Conservation (phyloP, 192 early-diverging fungal species). For the Oehlia diaphana region DNA sequence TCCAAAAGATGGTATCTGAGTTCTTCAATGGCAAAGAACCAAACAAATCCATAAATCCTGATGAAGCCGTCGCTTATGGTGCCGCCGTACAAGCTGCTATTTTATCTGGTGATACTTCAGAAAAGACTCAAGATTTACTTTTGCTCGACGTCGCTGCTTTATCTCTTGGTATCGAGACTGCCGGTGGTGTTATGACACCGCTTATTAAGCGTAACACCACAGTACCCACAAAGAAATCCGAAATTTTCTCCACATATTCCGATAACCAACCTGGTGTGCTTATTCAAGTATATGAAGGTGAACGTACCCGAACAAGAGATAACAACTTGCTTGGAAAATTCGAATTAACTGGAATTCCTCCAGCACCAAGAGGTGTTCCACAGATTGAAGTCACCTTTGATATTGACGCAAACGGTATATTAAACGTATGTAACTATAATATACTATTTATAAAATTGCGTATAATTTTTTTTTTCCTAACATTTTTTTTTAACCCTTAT, state of each 20-base stretch:
- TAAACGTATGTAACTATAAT: constrained; percentile 69
- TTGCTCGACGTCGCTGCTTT: constrained; percentile 92
- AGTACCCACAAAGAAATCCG: constrained; percentile 92
- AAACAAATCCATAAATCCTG: constrained; percentile 70
- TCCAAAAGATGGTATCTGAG: constrained; percentile 93
- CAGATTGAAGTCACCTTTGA: constrained; percentile 96
- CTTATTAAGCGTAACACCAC: constrained; percentile 96
- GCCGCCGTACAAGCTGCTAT: constrained; percentile 99
- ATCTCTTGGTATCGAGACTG: constrained; percentile 95
- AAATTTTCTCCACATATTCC: constrained; percentile 92
- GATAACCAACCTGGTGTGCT: constrained; percentile 94
- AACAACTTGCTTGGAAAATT: constrained; percentile 98
- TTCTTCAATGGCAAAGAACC: constrained; percentile 99
- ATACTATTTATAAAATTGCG: constrained; percentile 11
- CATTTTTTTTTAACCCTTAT: constrained; percentile 42
- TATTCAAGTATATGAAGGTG: constrained; percentile 95
- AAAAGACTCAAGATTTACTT: constrained; percentile 91
- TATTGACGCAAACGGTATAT: constrained; percentile 91
- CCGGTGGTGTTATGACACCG: constrained; percentile 92
- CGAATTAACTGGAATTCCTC: constrained; percentile 92
- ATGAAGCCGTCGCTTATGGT: constrained; percentile 92
- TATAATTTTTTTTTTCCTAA: neutral
- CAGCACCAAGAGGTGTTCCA: constrained; percentile 94
- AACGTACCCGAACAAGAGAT: constrained; percentile 91
- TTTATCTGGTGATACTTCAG: constrained; percentile 88